Evolutionary conservation across 306 rosid species (phyloP).

Genomic region (Oxytropis ochrocephala): DNA sequence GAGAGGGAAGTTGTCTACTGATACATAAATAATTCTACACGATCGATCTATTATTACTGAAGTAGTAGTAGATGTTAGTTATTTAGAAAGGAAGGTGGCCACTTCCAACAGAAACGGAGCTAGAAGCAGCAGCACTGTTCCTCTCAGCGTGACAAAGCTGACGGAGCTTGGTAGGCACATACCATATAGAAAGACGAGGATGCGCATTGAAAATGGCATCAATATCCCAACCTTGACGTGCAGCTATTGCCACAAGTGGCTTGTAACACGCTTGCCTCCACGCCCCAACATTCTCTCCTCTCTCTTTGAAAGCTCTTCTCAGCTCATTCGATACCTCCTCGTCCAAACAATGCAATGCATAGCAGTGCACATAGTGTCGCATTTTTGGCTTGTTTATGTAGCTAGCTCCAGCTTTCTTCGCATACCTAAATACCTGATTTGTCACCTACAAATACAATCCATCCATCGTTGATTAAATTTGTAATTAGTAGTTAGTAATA

Average conservation of each 20-base stretch:
- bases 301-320: slow-evolving; percentile 59
- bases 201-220: slow-evolving; percentile 85
- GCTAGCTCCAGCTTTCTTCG: slow-evolving; percentile 85
- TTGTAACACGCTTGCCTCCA: slow-evolving; percentile 89
- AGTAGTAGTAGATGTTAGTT: too few species aligned
- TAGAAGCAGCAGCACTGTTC: slow-evolving; percentile 49
- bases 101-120: slow-evolving; percentile 38
- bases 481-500: too few species aligned
- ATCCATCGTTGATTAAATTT: too few species aligned
- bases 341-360: slow-evolving; percentile 82
- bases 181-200: slow-evolving; percentile 80
- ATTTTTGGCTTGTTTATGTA: slow-evolving; percentile 96
- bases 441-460: too few species aligned
- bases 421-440: slow-evolving; percentile 81
- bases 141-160: slow-evolving; percentile 88
- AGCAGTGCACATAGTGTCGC: slow-evolving; percentile 98
- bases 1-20: too few species aligned
- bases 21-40: too few species aligned
- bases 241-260: slow-evolving; percentile 74
- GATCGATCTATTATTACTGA: too few species aligned
- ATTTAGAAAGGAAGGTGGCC: slow-evolving; percentile 38
- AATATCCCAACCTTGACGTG: slow-evolving; percentile 83
- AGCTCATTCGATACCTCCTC: slow-evolving; percentile 66
- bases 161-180: slow-evolving; percentile 91
- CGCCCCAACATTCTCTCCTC: slow-evolving; percentile 84